Base-by-base conservation (phyloP, 768 basidiomycete genomes). In the Clathrus columnatus region DNA sequence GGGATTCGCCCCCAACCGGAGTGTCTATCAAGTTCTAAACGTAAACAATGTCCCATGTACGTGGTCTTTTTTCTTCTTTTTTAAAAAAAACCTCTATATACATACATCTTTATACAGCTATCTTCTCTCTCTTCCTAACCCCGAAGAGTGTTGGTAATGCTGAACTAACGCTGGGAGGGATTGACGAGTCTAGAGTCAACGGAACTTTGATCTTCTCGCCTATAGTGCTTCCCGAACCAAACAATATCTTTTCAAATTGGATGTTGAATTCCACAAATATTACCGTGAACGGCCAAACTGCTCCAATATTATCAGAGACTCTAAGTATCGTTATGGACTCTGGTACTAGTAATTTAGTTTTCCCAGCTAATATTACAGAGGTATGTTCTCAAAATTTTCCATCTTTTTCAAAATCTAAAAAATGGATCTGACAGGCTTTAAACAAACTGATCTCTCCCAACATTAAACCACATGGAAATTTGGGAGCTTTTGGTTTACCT, bases 291-390 rank as follows among this genome's bases (percentile, higher is more conserved):
- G 79, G 80, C 21, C 69, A 75, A 63, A 77, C 78, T 1, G 76
- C 68, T 10, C 65, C 70, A 5, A 52, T 72, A 7, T 66, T 81
- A 46, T 71, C 70, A 49, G 63, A 65, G 11, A 59, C 63, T 45
- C 73, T 27, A 71, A 61, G 21, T 48, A 70, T 82, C 62, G 77
- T 81, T 50, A 80, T 82, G 59, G 80, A 82, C 65, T 77, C 74
- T 56, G 79, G 81, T 29, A 81, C 79, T 20, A 78, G 77, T 61
- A 82, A 82, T 63, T 63, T 80, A 43, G 63, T 81, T 77, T 82
- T 57, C n/a, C 69, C 74, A 42, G 75, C 76, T 20, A 62, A 65
- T 36, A 79, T 75, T 23, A 69, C 80, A 5, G 72, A 77, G 65
- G 79, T 75, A 61, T 58, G 60, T 61, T 45, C 27, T 29, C 43